These are phyloP conservation scores for Macrocybe gigantea DNA, from an alignment of 768 basidiomycete genomes.

Conservation along the genomic window DNA sequence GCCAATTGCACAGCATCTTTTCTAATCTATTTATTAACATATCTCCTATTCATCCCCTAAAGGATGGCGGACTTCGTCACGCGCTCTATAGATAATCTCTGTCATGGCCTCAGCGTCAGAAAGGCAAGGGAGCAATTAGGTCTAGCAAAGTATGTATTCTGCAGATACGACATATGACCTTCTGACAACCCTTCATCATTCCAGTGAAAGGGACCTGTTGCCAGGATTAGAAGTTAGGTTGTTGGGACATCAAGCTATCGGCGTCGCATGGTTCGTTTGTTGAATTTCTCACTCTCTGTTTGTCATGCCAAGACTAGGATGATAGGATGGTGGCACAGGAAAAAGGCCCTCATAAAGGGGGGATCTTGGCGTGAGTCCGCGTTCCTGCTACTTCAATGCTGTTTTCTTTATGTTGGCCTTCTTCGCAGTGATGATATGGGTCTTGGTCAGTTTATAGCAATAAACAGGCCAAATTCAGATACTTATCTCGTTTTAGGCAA, in stretches of 20 bases:
- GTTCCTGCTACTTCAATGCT: neutral
- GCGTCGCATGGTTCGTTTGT: conserved; percentile 61
- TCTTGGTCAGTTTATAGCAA: conserved; percentile 29
- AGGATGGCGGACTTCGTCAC: conserved; percentile 64
- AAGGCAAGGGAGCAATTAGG: conserved; percentile 48
- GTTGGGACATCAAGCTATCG: conserved; percentile 71
- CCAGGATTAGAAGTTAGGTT: conserved; percentile 68
- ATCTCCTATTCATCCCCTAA: neutral
- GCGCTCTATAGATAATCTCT: conserved; percentile 49
- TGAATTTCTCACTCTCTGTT: neutral
- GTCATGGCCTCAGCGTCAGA: conserved; percentile 45
- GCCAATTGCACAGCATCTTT: neutral
- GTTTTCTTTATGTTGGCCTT: neutral
- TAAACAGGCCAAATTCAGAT: neutral
- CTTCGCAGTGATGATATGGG: conserved; percentile 62
- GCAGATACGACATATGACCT: too few relatives aligned
- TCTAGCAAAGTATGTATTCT: conserved; percentile 35
- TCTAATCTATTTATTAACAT: neutral
- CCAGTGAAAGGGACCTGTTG: conserved; percentile 47
- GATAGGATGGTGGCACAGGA: conserved; percentile 67
- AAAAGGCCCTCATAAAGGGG: conserved; percentile 43
- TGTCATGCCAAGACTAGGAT: neutral
- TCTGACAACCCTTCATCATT: neutral
- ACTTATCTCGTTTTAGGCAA: conserved; percentile 35
- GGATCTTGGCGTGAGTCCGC: conserved; percentile 50